phyloP scores from a whole-genome alignment of 2,329 filamentous ascomycete species.

The Ilyonectria sp. region DNA sequence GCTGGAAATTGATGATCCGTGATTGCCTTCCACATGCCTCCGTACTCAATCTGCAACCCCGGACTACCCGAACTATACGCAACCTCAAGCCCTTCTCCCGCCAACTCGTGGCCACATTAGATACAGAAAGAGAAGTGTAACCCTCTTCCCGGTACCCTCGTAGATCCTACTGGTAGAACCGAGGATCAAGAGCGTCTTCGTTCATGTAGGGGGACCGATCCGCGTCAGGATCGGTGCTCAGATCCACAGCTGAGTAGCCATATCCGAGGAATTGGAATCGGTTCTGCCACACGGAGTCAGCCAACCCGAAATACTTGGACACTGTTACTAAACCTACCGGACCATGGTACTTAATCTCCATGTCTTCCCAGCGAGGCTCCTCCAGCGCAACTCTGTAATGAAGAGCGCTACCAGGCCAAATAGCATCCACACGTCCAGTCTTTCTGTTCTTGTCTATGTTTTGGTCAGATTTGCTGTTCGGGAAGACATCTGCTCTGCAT shows the following conservation, averaged over 20 bases:
- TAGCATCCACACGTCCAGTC: slow-evolving; percentile 14
- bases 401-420: slow-evolving; percentile 20
- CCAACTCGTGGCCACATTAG: neutral
- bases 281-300: neutral
- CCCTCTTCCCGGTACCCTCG: neutral
- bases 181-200: neutral
- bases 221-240: neutral
- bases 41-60: too few relatives aligned
- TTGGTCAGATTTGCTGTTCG: neutral
- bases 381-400: slow-evolving; percentile 2
- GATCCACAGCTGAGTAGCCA: neutral
- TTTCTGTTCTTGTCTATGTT: slow-evolving; percentile 3
- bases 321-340: neutral
- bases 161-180: slow-evolving; percentile 1
- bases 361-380: slow-evolving; percentile 11
- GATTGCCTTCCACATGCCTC: too few relatives aligned
- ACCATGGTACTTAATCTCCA: slow-evolving; percentile 15
- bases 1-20: too few relatives aligned
- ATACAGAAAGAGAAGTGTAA: neutral
- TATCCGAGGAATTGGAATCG: slow-evolving; percentile 8
- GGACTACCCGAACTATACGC: too few relatives aligned
- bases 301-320: neutral
- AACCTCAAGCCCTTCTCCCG: neutral
- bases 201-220: slow-evolving; percentile 3
- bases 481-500: neutral